A percentile compares a stretch with the other conserved stretches of the same genome.
Evolutionary conservation across 2,329 filamentous ascomycete genomes (phyloP).

Genomic region (Mycocentrospora acerina): DNA sequence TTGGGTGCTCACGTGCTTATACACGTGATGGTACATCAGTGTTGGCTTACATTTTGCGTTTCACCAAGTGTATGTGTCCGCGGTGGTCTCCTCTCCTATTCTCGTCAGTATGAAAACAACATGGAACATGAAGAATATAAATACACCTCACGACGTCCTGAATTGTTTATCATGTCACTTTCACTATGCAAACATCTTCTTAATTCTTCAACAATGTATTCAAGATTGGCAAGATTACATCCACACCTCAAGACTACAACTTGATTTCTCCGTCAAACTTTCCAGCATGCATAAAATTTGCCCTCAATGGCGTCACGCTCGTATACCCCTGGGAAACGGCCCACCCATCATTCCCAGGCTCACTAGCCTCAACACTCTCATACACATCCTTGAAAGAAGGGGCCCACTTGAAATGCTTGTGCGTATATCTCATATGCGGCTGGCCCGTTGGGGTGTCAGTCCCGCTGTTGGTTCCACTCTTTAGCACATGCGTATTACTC

Average conservation of each 20-base stretch:
- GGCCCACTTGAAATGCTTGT: conserved; percentile 94
- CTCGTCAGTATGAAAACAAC: background rate
- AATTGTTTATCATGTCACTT: too few species aligned
- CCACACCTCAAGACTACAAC: conserved; percentile 8
- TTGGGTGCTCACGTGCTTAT: too few species aligned
- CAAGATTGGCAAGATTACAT: too few species aligned
- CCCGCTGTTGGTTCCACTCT: conserved; percentile 28
- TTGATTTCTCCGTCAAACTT: conserved; percentile 36
- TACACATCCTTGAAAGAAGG: conserved; percentile 86
- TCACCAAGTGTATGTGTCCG: background rate
- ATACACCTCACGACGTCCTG: too few species aligned
- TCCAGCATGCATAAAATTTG: conserved; percentile 78
- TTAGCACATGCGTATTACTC: conserved; percentile 20
- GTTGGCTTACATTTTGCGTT: too few species aligned
- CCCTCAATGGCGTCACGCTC: conserved; percentile 85
- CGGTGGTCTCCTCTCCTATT: background rate
- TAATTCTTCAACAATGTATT: too few species aligned
- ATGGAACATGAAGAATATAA: background rate
- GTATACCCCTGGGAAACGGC: conserved; percentile 84
- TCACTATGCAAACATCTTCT: background rate
- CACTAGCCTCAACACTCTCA: conserved; percentile 76
- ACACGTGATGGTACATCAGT: too few species aligned
- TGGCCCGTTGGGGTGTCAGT: conserved; percentile 29
- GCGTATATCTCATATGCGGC: conserved; percentile 58
- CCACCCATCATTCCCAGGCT: conserved; percentile 89